Evolutionary conservation across 306 rosid species (phyloP).

Genomic region (Glycine tomentella): DNA sequence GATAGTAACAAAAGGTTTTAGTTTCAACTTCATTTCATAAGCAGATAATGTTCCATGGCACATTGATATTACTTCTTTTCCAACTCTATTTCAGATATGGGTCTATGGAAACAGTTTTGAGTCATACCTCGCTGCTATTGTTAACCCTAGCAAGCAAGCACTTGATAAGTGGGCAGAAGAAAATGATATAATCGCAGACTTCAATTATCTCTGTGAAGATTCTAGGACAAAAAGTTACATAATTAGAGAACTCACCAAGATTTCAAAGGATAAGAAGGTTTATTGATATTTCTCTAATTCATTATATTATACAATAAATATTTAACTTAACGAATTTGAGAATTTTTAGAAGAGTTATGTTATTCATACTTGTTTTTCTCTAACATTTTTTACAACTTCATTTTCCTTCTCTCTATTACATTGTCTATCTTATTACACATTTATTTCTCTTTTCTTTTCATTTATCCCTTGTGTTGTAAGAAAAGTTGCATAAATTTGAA

Average conservation of each 20-base stretch:
- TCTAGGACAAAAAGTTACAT: slow-evolving; percentile 64
- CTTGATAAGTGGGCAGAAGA: slow-evolving; percentile 79
- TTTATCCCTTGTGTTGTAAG: not conserved
- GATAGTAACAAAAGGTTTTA: too few relatives aligned
- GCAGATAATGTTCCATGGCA: not conserved
- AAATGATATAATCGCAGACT: slow-evolving; percentile 63
- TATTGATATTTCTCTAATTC: slow-evolving; percentile 6
- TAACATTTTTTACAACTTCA: not conserved
- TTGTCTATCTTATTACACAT: not conserved
- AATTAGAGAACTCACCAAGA: slow-evolving; percentile 69
- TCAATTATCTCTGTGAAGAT: slow-evolving; percentile 70
- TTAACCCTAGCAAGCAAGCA: slow-evolving; percentile 65
- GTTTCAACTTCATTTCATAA: not conserved
- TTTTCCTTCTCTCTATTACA: not conserved
- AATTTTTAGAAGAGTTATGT: not conserved
- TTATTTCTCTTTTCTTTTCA: not conserved
- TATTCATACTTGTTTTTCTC: not conserved
- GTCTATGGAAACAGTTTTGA: slow-evolving; percentile 90
- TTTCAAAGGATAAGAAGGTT: slow-evolving; percentile 84
- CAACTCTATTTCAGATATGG: slow-evolving; percentile 73
- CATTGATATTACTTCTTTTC: slow-evolving; percentile 10
- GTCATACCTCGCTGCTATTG: slow-evolving; percentile 81
- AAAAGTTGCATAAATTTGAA: not conserved
- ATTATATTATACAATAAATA: not conserved
- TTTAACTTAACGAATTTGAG: slow-evolving; percentile 21